Base-by-base conservation (phyloP, 805 yeast species). In the Jamesozyma gamospora region DNA sequence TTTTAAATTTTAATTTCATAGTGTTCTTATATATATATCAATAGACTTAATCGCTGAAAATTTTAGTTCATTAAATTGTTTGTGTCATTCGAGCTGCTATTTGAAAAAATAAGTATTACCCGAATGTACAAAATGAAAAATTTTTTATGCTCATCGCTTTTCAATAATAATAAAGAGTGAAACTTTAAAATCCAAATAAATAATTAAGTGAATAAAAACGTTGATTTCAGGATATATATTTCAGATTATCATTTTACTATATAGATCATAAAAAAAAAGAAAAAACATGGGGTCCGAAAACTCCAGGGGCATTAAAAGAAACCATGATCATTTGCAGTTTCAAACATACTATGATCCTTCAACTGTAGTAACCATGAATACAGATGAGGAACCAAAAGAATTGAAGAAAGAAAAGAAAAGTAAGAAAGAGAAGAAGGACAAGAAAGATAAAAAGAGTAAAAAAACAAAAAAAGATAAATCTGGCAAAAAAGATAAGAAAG, bases 1-100 rank as follows among this genome's bases (percentile, higher is more conserved):
- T 12, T 55, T 52, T 42, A 54, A 48, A 27, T 56, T 54, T 41
- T 56, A 41, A 27, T 6, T 28, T 11, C 4, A 4, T 15, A 4
- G 8, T 12, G 5, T 31, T 10, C 16, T 15, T 30, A 30, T 30
- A 5, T 16, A 30, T 11, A 15, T 14, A 27, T 27, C 5, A 12
- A 27, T 27, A n/a, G n/a, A n/a, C n/a, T n/a, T n/a, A n/a, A n/a
- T n/a, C n/a, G n/a, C n/a, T n/a, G n/a, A n/a, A n/a, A n/a, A n/a
- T n/a, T n/a, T n/a, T n/a, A n/a, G n/a, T n/a, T n/a, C n/a, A n/a
- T n/a, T n/a, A n/a, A n/a, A n/a, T n/a, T n/a, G n/a, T n/a, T n/a
- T n/a, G n/a, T n/a, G n/a, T n/a, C n/a, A n/a, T n/a, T n/a, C n/a
- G n/a, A n/a, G n/a, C n/a, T n/a, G n/a, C n/a, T n/a, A n/a, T n/a